Evolutionary conservation across 306 rosid genomes (phyloP).

Genomic region (Begonia peltatifolia): DNA sequence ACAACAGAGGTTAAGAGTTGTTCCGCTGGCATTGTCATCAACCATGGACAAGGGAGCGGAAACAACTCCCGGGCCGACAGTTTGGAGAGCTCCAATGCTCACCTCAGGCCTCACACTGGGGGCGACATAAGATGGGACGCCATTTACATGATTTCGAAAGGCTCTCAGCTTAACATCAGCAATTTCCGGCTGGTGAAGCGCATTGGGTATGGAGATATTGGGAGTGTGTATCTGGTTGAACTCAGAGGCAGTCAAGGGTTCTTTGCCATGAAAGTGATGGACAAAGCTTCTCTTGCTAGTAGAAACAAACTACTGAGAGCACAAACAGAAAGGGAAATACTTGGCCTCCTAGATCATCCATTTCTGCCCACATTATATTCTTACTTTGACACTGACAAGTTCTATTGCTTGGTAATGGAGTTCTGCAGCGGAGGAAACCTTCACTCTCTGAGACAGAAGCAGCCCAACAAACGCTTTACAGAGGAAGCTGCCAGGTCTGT

Average conservation of each 20-base stretch:
- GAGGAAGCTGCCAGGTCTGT: conserved; percentile 73
- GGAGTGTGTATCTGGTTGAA: conserved; percentile 69
- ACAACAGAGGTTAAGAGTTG: no score
- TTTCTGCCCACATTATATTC: conserved; percentile 84
- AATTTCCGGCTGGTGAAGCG: conserved; percentile 77
- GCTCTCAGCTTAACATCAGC: conserved; percentile 37
- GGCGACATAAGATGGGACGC: conserved; percentile 87
- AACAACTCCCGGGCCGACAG: conserved; percentile 47
- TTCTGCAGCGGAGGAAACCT: conserved; percentile 88
- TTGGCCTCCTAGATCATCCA: conserved; percentile 89
- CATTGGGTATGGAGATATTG: conserved; percentile 76
- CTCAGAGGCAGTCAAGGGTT: conserved; percentile 40
- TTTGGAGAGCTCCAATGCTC: conserved; percentile 49
- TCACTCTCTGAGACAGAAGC: conserved; percentile 84
- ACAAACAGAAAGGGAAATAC: conserved; percentile 86
- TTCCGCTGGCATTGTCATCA: background rate
- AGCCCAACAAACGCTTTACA: conserved; percentile 65
- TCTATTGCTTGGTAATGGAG: conserved; percentile 84
- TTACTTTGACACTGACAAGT: conserved; percentile 71
- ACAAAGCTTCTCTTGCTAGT: conserved; percentile 70
- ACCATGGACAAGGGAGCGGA: conserved; percentile 21
- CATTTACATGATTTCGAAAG: conserved; percentile 36
- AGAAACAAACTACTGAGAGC: conserved; percentile 77
- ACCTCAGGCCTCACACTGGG: conserved; percentile 73
- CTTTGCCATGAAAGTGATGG: conserved; percentile 91